Evolutionary conservation across 768 basidiomycete species (phyloP), one percentile per base, ranked within the genome.

Genomic region (Boletus rufocinnamomeus): DNA sequence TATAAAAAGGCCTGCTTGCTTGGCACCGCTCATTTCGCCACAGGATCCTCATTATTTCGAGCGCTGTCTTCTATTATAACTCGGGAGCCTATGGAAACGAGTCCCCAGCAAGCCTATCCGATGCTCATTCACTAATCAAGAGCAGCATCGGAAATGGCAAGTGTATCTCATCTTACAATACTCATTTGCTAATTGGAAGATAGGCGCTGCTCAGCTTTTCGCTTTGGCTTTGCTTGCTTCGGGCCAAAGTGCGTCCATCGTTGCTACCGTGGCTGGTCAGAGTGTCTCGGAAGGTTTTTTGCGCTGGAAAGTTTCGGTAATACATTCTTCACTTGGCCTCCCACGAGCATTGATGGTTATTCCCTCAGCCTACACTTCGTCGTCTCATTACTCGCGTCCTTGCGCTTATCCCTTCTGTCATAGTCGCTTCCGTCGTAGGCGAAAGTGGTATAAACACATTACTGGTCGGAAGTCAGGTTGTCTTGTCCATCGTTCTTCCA

Each of bases 231-330:
- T 98, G 16, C 81, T 98, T 14, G 85, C 87, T 35, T 79, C 93
- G 2, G 95, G 95, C 3, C 94, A 97, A 79, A 91, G 91, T 62
- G 91, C 95, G 0, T 90, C 89, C 9, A 82, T 97, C 50, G 88
- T 96, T 4, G 94, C 92, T 11, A 97, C 93, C 0, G 81, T 96
- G 14, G 88, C 92, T 1, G 94, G 94, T 0, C 95, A 97, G 73
- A 88, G 91, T 23, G 88, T 98, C 40, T 87, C 86, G 0, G 94
- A 97, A 73, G 94, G 95, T 0, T 94, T 95, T 73, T 79, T 96
- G 54, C 84, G 83, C 52, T 96, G 93, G 93, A 82, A 84, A 47
- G 82, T 93, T 37, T 89, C 91, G 62, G 89, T 90, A 67, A 47
- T 68, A 37, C 23, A 47, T 17, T 28, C 27, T 34, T n/a, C n/a